Evolutionary conservation across 306 rosid species (phyloP), one percentile per base, ranked within the genome.

Genomic region (Mucuna pruriens): DNA sequence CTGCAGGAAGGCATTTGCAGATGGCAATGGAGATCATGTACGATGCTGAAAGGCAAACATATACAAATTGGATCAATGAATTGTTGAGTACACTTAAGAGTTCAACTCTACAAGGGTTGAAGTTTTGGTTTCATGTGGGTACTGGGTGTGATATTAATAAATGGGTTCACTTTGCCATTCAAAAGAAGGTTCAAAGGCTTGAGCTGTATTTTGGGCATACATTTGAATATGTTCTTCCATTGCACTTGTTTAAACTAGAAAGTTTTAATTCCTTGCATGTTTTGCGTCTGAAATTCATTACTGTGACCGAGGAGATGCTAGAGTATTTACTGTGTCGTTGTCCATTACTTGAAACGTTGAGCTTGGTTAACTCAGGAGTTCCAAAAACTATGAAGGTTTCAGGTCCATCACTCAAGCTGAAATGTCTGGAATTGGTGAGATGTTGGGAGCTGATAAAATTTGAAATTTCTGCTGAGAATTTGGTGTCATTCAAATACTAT

Each of bases 21-120:
- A 55, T 65, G 77, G 88, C 83, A 57, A 71, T 85, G 85, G 67
- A 81, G 57, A 81, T 72, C 62, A 81, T 85, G 83, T 85, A 23
- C 55, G 77, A 77, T 64, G 80, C 85, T 13, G 88, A 85, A 29
- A 85, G 85, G 68, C 57, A 72, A 81, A 71, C 80, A 67, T 81
- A 85, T n/a, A 85, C 63, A 72, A 64, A 3, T 25, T 85, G 88
- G 88, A 81, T 81, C 62, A 57, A 77, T 77, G 80, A 72, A 7
- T 38, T 85, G 80, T 36, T 81, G 38, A 38, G 25, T 77, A 77
- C 83, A 46, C 83, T 85, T 3, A 38, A 45, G 62, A 45, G 63
- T 48, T 36, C 85, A 11, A 71, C 72, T 54, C 22, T 85, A 3
- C 54, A 77, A 54, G 88, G 85, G 72, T 38, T 85, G 60, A 81